Conservation (phyloP, 2,329 filamentous ascomycete species). For the Nannizziopsis barbatae region DNA sequence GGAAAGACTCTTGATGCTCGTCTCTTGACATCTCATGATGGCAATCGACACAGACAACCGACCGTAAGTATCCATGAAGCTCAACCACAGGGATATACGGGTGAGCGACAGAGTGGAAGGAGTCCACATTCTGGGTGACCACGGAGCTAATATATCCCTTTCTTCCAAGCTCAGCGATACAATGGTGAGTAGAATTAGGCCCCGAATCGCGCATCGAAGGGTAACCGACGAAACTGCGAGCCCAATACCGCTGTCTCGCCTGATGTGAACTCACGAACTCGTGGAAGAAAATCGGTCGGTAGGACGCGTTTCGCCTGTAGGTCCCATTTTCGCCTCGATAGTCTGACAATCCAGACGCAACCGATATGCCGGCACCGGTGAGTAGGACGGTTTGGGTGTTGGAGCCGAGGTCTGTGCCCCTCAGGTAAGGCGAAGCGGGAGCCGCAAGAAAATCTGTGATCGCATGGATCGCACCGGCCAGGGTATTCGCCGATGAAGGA, state of each 20-base stretch:
- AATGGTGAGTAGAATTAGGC: constrained; percentile 70
- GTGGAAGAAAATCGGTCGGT: constrained; percentile 83
- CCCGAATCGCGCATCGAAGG: constrained; percentile 63
- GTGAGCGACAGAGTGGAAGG: constrained; percentile 72
- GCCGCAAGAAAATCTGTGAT: constrained; percentile 64
- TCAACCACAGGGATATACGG: constrained; percentile 65
- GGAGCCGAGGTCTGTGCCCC: constrained; percentile 32
- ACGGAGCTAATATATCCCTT: constrained; percentile 64
- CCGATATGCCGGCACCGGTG: constrained; percentile 83
- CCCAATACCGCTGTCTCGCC: constrained; percentile 88
- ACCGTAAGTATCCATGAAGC: constrained; percentile 80
- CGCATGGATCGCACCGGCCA: constrained; percentile 63
- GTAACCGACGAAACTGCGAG: constrained; percentile 88
- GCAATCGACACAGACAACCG: constrained; percentile 71
- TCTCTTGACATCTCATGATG: constrained; percentile 57
- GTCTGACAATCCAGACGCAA: constrained; percentile 84
- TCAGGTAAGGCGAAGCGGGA: constrained; percentile 42
- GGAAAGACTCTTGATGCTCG: constrained; percentile 63
- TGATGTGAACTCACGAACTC: constrained; percentile 78
- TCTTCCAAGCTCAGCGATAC: constrained; percentile 58
- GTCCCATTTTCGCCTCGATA: constrained; percentile 85
- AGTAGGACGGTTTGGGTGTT: constrained; percentile 52
- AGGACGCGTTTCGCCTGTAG: constrained; percentile 81
- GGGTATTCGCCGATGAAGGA: constrained; percentile 58
- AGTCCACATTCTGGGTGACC: constrained; percentile 95